Evolutionary conservation across 2,329 filamentous ascomycete genomes (phyloP).

Genomic region (Ceratocystis albifundus): DNA sequence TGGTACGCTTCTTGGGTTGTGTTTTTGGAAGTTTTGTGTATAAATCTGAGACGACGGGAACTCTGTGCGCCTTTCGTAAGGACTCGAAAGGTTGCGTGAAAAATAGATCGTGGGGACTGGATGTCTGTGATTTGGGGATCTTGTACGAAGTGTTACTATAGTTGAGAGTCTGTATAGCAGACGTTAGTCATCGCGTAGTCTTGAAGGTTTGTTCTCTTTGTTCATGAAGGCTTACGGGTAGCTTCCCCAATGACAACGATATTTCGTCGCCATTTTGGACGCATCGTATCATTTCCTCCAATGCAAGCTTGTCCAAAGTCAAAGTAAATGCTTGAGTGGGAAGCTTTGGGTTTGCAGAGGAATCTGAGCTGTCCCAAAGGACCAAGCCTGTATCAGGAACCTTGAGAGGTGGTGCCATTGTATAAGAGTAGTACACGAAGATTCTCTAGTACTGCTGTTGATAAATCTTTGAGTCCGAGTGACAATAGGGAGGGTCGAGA

Average conservation of each 20-base stretch:
- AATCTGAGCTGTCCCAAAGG: constrained; percentile 41
- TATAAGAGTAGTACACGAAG: constrained; percentile 42
- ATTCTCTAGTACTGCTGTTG: not conserved
- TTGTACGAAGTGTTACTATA: constrained; percentile 42
- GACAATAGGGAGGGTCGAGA: not conserved
- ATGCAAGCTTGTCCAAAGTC: constrained; percentile 44
- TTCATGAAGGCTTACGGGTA: constrained; percentile 42
- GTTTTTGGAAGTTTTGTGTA: constrained; percentile 30
- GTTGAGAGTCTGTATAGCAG: constrained; percentile 37
- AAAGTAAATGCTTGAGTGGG: constrained; percentile 48
- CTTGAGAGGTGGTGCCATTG: constrained; percentile 44
- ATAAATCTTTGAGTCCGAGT: too few relatives aligned
- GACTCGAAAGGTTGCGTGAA: constrained; percentile 42
- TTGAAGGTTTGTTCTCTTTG: not conserved
- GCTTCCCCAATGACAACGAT: constrained; percentile 45
- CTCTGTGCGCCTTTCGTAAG: constrained; percentile 36
- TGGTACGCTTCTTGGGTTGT: constrained; percentile 11
- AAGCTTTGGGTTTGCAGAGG: constrained; percentile 32
- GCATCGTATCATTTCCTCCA: constrained; percentile 52
- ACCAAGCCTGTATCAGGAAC: constrained; percentile 46
- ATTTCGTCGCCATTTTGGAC: constrained; percentile 46
- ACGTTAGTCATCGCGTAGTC: constrained; percentile 2
- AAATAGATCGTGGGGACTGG: constrained; percentile 46
- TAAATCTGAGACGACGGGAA: constrained; percentile 43
- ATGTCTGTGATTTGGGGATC: constrained; percentile 36